Conservation (phyloP, 495 filamentous ascomycete genomes). For the Cenococcum geophilum region DNA sequence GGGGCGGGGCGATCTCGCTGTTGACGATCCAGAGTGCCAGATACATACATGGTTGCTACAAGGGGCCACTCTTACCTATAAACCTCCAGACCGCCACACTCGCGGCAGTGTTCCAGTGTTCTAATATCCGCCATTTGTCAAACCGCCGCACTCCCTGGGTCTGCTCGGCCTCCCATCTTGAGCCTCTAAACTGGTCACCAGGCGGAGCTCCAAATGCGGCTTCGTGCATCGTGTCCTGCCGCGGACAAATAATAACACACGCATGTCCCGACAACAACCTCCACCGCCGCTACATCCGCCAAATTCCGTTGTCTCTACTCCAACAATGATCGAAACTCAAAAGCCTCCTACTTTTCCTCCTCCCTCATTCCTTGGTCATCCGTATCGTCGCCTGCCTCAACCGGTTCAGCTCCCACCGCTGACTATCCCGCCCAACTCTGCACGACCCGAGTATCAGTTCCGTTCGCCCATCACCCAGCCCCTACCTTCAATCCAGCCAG, state of each 20-base stretch:
- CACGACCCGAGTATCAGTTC: slow-evolving; percentile 29
- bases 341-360: slow-evolving; percentile 30
- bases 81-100: slow-evolving; percentile 27
- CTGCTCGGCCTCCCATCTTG: slow-evolving; percentile 10
- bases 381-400: slow-evolving; percentile 31
- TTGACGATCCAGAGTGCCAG: slow-evolving; percentile 30
- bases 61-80: slow-evolving; percentile 20
- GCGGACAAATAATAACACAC: slow-evolving; percentile 34
- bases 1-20: slow-evolving; percentile 20
- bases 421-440: slow-evolving; percentile 29
- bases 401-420: slow-evolving; percentile 30
- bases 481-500: slow-evolving; percentile 30
- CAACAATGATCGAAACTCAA: slow-evolving; percentile 37
- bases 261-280: slow-evolving; percentile 39
- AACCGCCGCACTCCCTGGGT: slow-evolving; percentile 25
- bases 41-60: slow-evolving; percentile 23
- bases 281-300: slow-evolving; percentile 34
- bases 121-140: slow-evolving; percentile 31
- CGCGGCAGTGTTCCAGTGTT: slow-evolving; percentile 29
- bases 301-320: slow-evolving; percentile 10
- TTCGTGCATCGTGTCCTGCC: slow-evolving; percentile 31
- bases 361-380: slow-evolving; percentile 26
- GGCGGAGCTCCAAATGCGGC: slow-evolving; percentile 29
- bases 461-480: slow-evolving; percentile 25
- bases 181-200: slow-evolving; percentile 22